These are phyloP conservation scores for Hanseniaspora guilliermondii DNA, from an alignment of 805 yeast genomes.

Conservation along the genomic window DNA sequence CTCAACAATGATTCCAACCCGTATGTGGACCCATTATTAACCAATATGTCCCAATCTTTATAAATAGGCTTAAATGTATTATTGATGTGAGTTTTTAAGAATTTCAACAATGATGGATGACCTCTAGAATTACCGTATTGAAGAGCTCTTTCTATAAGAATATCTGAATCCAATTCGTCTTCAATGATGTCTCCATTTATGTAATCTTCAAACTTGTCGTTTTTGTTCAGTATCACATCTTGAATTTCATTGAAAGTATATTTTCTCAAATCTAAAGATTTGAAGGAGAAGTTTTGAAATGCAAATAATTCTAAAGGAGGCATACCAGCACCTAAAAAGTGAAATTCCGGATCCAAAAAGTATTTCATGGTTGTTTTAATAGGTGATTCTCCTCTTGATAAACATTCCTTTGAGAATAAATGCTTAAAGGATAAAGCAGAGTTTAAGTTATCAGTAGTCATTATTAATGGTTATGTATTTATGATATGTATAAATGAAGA, in stretches of 20 bases:
- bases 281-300: constrained; percentile 49
- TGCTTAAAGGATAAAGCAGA: constrained; percentile 47
- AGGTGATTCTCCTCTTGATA: constrained; percentile 36
- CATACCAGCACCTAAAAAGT: constrained; percentile 73
- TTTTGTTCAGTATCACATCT: constrained; percentile 20
- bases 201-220: constrained; percentile 24
- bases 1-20: constrained; percentile 67
- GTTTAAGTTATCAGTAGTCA: constrained; percentile 4
- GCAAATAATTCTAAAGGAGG: constrained; percentile 71
- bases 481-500: constrained; percentile 37
- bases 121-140: constrained; percentile 72
- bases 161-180: constrained; percentile 30
- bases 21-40: constrained; percentile 70
- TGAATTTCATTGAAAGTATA: constrained; percentile 54
- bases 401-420: constrained; percentile 35
- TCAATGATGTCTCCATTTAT: constrained; percentile 5
- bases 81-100: constrained; percentile 45
- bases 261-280: constrained; percentile 36
- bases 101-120: constrained; percentile 42
- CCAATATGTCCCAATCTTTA: constrained; percentile 53
- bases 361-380: constrained; percentile 61
- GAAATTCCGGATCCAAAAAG: constrained; percentile 46
- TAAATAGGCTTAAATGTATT: constrained; percentile 26
- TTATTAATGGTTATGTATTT: constrained; percentile 23
- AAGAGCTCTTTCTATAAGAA: constrained; percentile 56